Percentiles rank a stretch among this genome's conserved stretches.
Conservation (phyloP, 73 alveolate genomes). For the Paramecium biaurelia region DNA sequence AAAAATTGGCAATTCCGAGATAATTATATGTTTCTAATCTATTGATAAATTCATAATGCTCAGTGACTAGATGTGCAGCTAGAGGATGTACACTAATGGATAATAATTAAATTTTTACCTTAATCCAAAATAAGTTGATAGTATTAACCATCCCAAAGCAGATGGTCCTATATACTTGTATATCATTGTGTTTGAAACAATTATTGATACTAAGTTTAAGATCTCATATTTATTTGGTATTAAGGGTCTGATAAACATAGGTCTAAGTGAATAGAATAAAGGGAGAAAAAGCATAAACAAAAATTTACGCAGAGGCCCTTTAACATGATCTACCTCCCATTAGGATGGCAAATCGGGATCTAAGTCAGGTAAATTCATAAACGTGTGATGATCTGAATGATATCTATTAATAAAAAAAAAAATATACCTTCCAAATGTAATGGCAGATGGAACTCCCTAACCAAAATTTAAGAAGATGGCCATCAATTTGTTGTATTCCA, state of each 20-base stretch:
- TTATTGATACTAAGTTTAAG: constrained; percentile 45
- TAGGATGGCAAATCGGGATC: constrained; percentile 79
- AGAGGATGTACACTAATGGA: constrained; percentile 65
- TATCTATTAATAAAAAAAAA: constrained; percentile 3
- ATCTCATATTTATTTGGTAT: constrained; percentile 58
- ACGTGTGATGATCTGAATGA: constrained; percentile 60
- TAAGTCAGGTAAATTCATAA: constrained; percentile 50
- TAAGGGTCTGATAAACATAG: constrained; percentile 65
- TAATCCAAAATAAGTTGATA: constrained; percentile 67
- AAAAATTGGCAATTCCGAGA: constrained; percentile 67
- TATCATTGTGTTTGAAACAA: constrained; percentile 37
- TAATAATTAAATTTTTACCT: background rate
- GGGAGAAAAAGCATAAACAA: constrained; percentile 61
- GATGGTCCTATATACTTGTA: constrained; percentile 36
- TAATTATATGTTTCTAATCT: constrained; percentile 71
- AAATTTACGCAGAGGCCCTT: constrained; percentile 58
- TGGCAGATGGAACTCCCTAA: constrained; percentile 60
- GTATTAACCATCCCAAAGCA: constrained; percentile 64
- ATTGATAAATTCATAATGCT: constrained; percentile 71
- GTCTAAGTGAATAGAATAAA: constrained; percentile 71
- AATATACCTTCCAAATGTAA: constrained; percentile 52
- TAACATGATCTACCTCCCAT: constrained; percentile 69
- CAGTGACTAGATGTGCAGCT: constrained; percentile 76
- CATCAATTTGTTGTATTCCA: background rate
- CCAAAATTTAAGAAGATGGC: constrained; percentile 51